Evolutionary conservation across 2,329 filamentous ascomycete genomes (phyloP), one percentile per base, ranked within the genome.

Genomic region (Fragosphaeria purpurea): DNA sequence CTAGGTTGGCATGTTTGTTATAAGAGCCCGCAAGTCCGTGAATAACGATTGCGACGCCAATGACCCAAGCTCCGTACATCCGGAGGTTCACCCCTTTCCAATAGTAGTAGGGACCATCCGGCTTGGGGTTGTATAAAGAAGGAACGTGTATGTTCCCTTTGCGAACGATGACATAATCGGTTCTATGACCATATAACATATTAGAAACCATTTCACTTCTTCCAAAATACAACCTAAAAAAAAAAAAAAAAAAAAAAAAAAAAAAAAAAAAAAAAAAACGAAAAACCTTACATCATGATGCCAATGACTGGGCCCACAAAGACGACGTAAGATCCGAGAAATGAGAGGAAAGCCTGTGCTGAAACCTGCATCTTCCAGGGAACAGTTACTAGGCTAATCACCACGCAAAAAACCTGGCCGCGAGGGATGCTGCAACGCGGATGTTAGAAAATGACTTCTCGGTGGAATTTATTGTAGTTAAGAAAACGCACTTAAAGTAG

Each of bases 21-120:
- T 37, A 37, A 37, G 62, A 58, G 11, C 60, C 62, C n/a, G 61
- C 56, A 46, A 67, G 64, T 0, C 65, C 65, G 2, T 63, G 61
- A 47, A 67, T 65, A 6, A 63, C 63, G 11, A 65, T 55, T 3
- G 59, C 62, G 38, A 66, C 60, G 34, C 63, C 65, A 30, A 58
- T 57, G 9, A 65, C 40, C 47, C 65, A 67, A 32, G 64, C 63
- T 39, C 62, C 56, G n/a, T 61, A 54, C 8, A 60, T 63, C 47
- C 64, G 61, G 5, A 65, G 41, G 46, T 67, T 67, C 59, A 62
- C 62, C 22, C 65, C 65, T 4, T 50, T 43, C 41, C 57, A 51
- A 47, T 64, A 66, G 41, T 61, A 62, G 49, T 67, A 53, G n/a
- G 41, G 48, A 1, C 33, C 30, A 4, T 6, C 12, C 9, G 31